phyloP scores from a whole-genome alignment of 768 basidiomycete species.

The Arthromyces matolae region DNA sequence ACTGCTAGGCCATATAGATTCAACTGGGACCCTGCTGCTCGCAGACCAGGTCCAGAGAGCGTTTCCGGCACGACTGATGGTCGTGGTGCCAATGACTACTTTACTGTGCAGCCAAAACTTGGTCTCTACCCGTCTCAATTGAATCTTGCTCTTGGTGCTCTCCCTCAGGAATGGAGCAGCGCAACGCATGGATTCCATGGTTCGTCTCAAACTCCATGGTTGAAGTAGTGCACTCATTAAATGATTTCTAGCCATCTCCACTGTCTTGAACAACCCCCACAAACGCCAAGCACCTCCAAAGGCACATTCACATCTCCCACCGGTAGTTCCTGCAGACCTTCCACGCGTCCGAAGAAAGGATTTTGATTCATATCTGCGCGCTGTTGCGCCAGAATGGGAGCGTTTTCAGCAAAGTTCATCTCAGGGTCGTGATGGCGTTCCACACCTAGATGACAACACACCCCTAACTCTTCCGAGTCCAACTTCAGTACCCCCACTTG shows the following conservation, averaged over 20 bases:
- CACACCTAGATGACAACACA: slow-evolving; percentile 34
- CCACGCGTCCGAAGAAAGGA: slow-evolving; percentile 80
- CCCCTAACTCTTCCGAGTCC: slow-evolving; percentile 18
- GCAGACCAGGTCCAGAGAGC: slow-evolving; percentile 64
- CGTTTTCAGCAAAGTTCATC: slow-evolving; percentile 53
- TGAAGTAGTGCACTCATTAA: neutral
- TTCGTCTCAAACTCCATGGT: slow-evolving; percentile 29
- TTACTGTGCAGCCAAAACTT: slow-evolving; percentile 50
- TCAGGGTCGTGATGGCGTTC: slow-evolving; percentile 35
- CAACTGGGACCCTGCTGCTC: slow-evolving; percentile 64
- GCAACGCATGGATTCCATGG: slow-evolving; percentile 87
- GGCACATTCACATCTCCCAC: slow-evolving; percentile 74
- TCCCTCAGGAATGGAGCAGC: slow-evolving; percentile 75
- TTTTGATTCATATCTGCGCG: slow-evolving; percentile 77
- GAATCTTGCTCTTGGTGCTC: slow-evolving; percentile 42
- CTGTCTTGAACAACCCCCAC: slow-evolving; percentile 87
- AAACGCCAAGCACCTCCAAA: slow-evolving; percentile 84
- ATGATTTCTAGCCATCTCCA: slow-evolving; percentile 77
- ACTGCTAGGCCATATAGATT: slow-evolving; percentile 66
- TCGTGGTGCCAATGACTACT: slow-evolving; percentile 52
- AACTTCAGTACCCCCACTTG: slow-evolving; percentile 62
- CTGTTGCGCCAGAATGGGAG: slow-evolving; percentile 75
- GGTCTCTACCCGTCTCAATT: slow-evolving; percentile 47
- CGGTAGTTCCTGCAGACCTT: slow-evolving; percentile 68
- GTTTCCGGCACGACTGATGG: slow-evolving; percentile 72